Conservation (phyloP, 306 rosid genomes). For the Inga laurina region DNA sequence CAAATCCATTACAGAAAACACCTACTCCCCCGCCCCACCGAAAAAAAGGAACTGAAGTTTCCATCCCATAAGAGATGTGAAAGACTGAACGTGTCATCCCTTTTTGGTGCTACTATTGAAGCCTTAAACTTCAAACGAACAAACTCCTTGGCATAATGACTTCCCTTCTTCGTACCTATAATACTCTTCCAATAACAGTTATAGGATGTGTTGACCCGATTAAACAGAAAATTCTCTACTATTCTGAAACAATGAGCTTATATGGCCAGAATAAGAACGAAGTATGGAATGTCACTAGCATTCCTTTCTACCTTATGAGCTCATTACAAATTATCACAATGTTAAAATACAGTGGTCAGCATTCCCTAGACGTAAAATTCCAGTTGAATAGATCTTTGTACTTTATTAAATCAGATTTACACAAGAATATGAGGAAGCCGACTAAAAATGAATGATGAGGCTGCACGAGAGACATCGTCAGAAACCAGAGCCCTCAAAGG, state of each 20-base stretch:
- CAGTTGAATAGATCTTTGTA: neutral
- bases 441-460: neutral
- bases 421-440: constrained; percentile 22
- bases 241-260: neutral
- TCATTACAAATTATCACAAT: constrained; percentile 8
- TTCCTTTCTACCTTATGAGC: neutral
- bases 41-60: neutral
- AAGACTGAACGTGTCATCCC: neutral
- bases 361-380: neutral
- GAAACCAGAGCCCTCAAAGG: constrained; percentile 22
- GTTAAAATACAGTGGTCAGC: neutral
- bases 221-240: neutral
- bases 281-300: neutral
- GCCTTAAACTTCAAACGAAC: neutral
- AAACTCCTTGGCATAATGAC: neutral
- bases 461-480: constrained; percentile 7
- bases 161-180: neutral
- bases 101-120: neutral
- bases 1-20: constrained; percentile 1
- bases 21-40: neutral
- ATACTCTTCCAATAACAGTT: neutral
- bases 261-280: neutral
- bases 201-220: neutral
- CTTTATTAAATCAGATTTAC: neutral
- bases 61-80: neutral